These are phyloP conservation scores for Amanita muscaria DNA, from an alignment of 768 basidiomycete genomes.

Conservation along the genomic window DNA sequence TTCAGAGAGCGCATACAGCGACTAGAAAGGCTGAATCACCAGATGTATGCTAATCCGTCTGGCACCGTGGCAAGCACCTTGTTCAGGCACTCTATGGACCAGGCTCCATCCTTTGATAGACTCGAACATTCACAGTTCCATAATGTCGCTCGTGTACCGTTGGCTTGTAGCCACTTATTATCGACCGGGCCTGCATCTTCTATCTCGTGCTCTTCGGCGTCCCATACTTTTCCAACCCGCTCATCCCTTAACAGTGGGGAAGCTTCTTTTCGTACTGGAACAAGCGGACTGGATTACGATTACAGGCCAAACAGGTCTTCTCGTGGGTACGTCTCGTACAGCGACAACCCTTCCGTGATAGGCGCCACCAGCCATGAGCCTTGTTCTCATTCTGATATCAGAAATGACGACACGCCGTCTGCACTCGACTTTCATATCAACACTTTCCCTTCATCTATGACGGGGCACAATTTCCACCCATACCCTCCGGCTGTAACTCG, in stretches of 20 bases:
- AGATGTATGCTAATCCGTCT: not conserved
- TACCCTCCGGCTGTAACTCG: not conserved
- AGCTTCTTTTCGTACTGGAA: not conserved
- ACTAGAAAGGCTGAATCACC: not conserved
- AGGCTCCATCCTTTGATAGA: not conserved
- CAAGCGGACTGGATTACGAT: not conserved
- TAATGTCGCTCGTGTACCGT: not conserved
- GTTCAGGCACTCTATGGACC: not conserved
- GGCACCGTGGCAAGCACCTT: not conserved
- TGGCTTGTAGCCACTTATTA: not conserved
- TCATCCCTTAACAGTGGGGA: not conserved
- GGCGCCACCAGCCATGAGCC: not conserved
- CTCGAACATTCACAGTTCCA: not conserved
- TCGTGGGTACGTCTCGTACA: not conserved
- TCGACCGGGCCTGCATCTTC: not conserved
- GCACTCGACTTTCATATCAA: conserved; percentile 7
- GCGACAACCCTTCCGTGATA: not conserved
- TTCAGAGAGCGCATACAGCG: not conserved
- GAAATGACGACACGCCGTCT: conserved; percentile 6
- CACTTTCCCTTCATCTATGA: conserved; percentile 2
- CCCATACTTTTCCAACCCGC: not conserved
- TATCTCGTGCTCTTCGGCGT: not conserved
- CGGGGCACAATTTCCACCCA: not conserved
- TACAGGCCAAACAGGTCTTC: not conserved
- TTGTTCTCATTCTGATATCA: not conserved